Percentiles rank a stretch among this genome's conserved stretches.
Evolutionary conservation across 371 early-diverging fungal species (phyloP).

Genomic region (Mortierella sp.): DNA sequence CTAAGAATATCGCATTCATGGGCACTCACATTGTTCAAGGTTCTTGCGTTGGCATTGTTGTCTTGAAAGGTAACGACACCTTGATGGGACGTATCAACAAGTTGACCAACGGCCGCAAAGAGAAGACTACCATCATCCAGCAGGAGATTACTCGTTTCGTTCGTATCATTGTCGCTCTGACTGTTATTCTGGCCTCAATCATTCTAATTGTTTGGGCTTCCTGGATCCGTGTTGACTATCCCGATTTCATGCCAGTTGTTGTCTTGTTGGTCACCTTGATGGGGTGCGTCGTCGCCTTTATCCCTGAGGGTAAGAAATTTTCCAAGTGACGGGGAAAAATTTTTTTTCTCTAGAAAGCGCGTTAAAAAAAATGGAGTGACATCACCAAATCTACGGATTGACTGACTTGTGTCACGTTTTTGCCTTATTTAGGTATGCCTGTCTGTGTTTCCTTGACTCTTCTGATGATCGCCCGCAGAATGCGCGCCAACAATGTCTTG

Average conservation of each 20-base stretch:
- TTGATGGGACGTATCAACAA: constrained; percentile 80
- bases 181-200: constrained; percentile 63
- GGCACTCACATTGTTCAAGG: constrained; percentile 76
- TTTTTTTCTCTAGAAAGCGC: constrained; percentile 3
- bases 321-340: neutral
- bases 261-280: constrained; percentile 78
- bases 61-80: constrained; percentile 71
- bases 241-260: constrained; percentile 65
- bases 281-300: constrained; percentile 77
- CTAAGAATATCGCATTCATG: constrained; percentile 77
- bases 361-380: constrained; percentile 14
- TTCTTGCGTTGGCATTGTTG: constrained; percentile 71
- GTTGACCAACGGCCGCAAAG: constrained; percentile 60
- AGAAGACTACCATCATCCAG: constrained; percentile 71
- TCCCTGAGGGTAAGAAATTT: constrained; percentile 68
- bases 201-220: constrained; percentile 66
- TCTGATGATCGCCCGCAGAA: constrained; percentile 68
- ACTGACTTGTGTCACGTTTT: constrained; percentile 4
- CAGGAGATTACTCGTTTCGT: constrained; percentile 78
- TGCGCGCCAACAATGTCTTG: constrained; percentile 67
- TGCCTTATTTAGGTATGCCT: constrained; percentile 55
- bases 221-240: constrained; percentile 63
- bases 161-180: constrained; percentile 71
- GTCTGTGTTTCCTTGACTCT: constrained; percentile 68
- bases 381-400: constrained; percentile 5